Evolutionary conservation across 2,329 filamentous ascomycete species (phyloP).

Genomic region (Lecanicillium sp.): DNA sequence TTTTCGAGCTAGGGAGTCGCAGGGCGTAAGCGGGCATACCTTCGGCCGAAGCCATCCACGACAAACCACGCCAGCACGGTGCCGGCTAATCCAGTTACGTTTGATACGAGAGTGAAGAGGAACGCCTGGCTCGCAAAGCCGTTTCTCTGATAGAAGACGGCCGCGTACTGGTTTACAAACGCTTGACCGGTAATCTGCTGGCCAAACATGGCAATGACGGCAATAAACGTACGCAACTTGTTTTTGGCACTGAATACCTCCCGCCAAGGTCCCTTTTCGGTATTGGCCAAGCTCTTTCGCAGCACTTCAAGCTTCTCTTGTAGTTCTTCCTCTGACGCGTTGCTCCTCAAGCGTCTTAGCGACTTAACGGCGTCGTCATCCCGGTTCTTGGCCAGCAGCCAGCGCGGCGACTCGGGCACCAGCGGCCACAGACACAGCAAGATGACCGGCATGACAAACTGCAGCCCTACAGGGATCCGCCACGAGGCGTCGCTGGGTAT

Average conservation of each 20-base stretch:
- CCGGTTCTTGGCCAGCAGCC: conserved; percentile 29
- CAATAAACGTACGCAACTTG: conserved; percentile 15
- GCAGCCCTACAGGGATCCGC: conserved; percentile 35
- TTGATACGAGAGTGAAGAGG: conserved; percentile 16
- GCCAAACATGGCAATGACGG: conserved; percentile 20
- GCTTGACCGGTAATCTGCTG: conserved; percentile 25
- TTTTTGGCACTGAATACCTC: conserved; percentile 16
- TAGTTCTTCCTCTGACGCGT: conserved; percentile 17
- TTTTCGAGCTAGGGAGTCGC: too few species aligned
- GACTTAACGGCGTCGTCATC: conserved; percentile 23
- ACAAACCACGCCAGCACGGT: conserved; percentile 14
- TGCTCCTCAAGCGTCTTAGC: conserved; percentile 21
- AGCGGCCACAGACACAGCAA: conserved; percentile 26
- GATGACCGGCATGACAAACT: conserved; percentile 31
- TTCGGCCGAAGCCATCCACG: conserved; percentile 16
- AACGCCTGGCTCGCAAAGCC: conserved; percentile 17
- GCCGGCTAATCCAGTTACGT: conserved; percentile 8
- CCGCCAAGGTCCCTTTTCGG: conserved; percentile 14
- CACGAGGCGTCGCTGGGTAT: conserved; percentile 21
- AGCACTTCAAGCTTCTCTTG: conserved; percentile 14
- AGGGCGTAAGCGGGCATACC: too few species aligned
- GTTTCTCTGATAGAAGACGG: conserved; percentile 20
- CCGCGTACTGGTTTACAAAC: conserved; percentile 18
- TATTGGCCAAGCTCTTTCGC: conserved; percentile 10
- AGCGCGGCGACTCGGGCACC: conserved; percentile 38